Evolutionary conservation across 2,329 filamentous ascomycete species (phyloP).

Genomic region (Exophiala calicioides): DNA sequence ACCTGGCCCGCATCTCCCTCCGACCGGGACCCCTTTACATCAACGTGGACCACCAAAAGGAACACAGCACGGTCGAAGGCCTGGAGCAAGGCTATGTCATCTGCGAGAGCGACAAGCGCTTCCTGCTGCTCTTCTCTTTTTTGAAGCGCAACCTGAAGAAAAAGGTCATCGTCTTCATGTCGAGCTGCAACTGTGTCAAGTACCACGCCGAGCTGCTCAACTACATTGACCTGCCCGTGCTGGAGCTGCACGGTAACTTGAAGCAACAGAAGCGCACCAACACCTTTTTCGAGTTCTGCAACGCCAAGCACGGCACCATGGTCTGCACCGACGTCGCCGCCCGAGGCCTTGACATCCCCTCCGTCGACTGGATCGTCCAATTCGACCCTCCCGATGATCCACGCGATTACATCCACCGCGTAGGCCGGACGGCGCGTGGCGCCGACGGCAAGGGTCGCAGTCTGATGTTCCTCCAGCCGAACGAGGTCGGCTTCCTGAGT

Average conservation of each 20-base stretch:
- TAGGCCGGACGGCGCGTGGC: constrained; percentile 89
- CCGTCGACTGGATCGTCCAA: constrained; percentile 95
- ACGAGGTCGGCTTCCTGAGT: constrained; percentile 86
- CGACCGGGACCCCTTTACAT: constrained; percentile 91
- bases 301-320: constrained; percentile 79
- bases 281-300: constrained; percentile 95
- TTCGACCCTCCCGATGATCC: constrained; percentile 93
- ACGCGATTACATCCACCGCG: constrained; percentile 90
- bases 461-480: constrained; percentile 89
- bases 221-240: constrained; percentile 90
- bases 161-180: constrained; percentile 97
- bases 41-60: constrained; percentile 88
- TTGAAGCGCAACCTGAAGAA: constrained; percentile 89
- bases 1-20: constrained; percentile 90
- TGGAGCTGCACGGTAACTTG: constrained; percentile 89
- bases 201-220: constrained; percentile 95
- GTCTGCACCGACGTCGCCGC: constrained; percentile 98
- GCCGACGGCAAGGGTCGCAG: constrained; percentile 80
- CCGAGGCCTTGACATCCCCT: constrained; percentile 90
- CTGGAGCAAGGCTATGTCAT: constrained; percentile 95
- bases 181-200: constrained; percentile 88
- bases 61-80: constrained; percentile 88
- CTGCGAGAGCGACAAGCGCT: constrained; percentile 90
- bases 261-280: constrained; percentile 99
- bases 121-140: constrained; percentile 91